Evolutionary conservation across 805 yeast species (phyloP).

Genomic region (Candida khao-thaluensis): DNA sequence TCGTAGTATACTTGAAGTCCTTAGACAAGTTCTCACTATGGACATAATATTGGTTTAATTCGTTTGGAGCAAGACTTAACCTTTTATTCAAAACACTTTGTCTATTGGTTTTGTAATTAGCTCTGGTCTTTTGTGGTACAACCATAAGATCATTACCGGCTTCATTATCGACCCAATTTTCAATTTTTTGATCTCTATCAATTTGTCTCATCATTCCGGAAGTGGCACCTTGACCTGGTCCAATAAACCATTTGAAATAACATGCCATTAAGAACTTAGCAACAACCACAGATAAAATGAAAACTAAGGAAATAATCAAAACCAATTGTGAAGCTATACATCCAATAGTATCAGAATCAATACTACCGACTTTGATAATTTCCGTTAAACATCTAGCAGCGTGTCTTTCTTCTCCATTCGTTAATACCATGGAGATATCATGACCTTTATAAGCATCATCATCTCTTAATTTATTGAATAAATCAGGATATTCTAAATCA

Average conservation of each 20-base stretch:
- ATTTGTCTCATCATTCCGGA: conserved; percentile 56
- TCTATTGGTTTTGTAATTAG: conserved; percentile 44
- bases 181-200: conserved; percentile 68
- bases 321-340: conserved; percentile 90
- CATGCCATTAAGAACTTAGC: conserved; percentile 82
- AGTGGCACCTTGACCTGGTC: conserved; percentile 75
- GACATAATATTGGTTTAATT: conserved; percentile 37
- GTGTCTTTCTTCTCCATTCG: conserved; percentile 63
- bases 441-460: conserved; percentile 63
- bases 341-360: conserved; percentile 88
- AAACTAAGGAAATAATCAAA: conserved; percentile 73
- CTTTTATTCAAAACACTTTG: conserved; percentile 41
- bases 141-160: conserved; percentile 37
- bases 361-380: conserved; percentile 81
- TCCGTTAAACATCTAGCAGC: conserved; percentile 83
- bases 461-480: conserved; percentile 63
- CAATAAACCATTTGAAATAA: conserved; percentile 81
- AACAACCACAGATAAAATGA: conserved; percentile 77
- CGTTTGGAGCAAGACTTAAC: conserved; percentile 39
- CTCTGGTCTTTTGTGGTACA: conserved; percentile 53
- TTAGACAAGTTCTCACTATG: conserved; percentile 33
- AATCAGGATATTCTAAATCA: conserved; percentile 68
- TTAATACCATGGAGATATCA: conserved; percentile 74
- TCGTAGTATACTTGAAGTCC: conserved; percentile 53
- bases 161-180: conserved; percentile 72